Evolutionary conservation across 257 asterid species (phyloP).

Genomic region (Phtheirospermum japonicum): DNA sequence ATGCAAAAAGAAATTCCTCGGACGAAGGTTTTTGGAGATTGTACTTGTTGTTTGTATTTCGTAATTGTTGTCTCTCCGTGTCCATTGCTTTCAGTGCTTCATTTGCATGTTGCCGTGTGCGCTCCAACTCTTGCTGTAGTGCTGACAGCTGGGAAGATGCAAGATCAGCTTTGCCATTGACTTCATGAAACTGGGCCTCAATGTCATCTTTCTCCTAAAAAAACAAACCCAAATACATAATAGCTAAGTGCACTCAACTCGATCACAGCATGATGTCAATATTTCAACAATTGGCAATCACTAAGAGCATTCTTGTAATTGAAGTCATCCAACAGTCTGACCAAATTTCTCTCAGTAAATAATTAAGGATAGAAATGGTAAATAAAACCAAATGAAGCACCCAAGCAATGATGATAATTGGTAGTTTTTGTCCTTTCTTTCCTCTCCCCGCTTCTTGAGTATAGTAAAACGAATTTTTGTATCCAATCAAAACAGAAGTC

Average conservation of each 20-base stretch:
- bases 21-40: constrained; percentile 21
- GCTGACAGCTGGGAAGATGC: constrained; percentile 75
- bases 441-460: not conserved
- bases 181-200: constrained; percentile 78
- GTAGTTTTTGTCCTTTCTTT: not conserved
- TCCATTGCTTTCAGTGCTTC: constrained; percentile 96
- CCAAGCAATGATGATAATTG: not conserved
- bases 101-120: constrained; percentile 82
- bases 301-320: constrained; percentile 8
- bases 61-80: constrained; percentile 82
- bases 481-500: constrained; percentile 3
- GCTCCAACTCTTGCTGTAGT: constrained; percentile 86
- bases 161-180: constrained; percentile 74
- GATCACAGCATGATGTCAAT: constrained; percentile 7
- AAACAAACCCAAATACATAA: constrained; percentile 28
- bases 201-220: constrained; percentile 93
- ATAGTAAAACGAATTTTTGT: not conserved
- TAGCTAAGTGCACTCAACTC: constrained; percentile 32
- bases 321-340: constrained; percentile 17
- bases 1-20: constrained; percentile 22
- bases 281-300: constrained; percentile 7
- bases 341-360: constrained; percentile 10
- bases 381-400: constrained; percentile 5
- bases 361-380: not conserved
- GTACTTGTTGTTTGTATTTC: constrained; percentile 91